phyloP scores from a whole-genome alignment of 176 grass and related monocot genomes.

The Oryza coarctata region DNA sequence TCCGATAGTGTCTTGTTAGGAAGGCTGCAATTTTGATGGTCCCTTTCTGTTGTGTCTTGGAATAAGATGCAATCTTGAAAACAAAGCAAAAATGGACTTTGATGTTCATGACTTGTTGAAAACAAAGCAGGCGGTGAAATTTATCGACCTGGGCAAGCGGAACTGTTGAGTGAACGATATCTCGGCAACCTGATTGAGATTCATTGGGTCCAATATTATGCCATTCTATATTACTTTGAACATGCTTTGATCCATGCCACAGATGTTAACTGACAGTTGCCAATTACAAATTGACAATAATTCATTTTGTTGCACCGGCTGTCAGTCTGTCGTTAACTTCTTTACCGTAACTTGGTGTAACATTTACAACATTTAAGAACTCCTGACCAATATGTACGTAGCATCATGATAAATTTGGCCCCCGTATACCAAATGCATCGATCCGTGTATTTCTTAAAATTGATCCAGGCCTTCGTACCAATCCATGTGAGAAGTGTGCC shows the following conservation, averaged over 20 bases:
- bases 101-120: conserved; percentile 1
- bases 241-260: neutral
- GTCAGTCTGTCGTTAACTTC: no score
- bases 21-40: conserved; percentile 55
- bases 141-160: neutral
- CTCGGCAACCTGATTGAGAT: neutral
- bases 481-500: no score
- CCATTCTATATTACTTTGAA: neutral
- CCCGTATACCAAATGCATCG: no score
- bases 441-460: no score
- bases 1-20: neutral
- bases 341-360: no score
- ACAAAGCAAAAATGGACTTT: neutral
- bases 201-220: neutral
- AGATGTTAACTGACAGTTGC: no score
- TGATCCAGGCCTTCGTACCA: no score
- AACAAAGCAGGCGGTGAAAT: neutral
- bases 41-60: conserved; percentile 5
- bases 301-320: no score
- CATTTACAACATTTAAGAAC: no score
- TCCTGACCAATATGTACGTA: no score
- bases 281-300: no score
- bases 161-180: conserved; percentile 10
- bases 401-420: no score
- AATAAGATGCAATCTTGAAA: conserved; percentile 30